These are phyloP conservation scores for Paralagenidium karlingii DNA, from an alignment of 352 stramenopile species.

Conservation along the genomic window DNA sequence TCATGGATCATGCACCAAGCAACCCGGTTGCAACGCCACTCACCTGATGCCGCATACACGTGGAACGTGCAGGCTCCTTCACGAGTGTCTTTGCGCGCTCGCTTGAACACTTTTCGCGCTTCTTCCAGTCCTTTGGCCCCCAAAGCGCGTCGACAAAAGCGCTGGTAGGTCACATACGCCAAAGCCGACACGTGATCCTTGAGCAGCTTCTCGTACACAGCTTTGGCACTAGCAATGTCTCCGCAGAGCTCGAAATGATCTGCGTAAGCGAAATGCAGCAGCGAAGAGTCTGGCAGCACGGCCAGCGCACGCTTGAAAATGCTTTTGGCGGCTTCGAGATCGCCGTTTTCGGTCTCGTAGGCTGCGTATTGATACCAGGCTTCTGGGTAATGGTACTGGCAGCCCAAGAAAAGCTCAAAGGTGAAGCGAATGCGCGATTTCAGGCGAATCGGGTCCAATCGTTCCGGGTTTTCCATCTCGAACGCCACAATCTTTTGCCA, in stretches of 20 bases:
- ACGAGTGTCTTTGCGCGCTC: slow-evolving; percentile 66
- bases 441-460: slow-evolving; percentile 59
- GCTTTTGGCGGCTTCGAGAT: slow-evolving; percentile 41
- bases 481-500: slow-evolving; percentile 76
- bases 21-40: background rate
- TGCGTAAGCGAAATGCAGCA: slow-evolving; percentile 63
- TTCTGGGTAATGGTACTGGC: slow-evolving; percentile 66
- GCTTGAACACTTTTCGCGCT: slow-evolving; percentile 71
- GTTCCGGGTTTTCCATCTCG: slow-evolving; percentile 67
- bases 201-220: slow-evolving; percentile 70
- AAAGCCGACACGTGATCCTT: slow-evolving; percentile 62
- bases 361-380: slow-evolving; percentile 78
- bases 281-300: slow-evolving; percentile 70
- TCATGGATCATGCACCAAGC: background rate
- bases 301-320: slow-evolving; percentile 67
- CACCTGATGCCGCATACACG: slow-evolving; percentile 73
- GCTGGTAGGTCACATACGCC: slow-evolving; percentile 76
- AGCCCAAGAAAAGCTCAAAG: slow-evolving; percentile 69
- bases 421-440: slow-evolving; percentile 76
- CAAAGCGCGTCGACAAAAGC: slow-evolving; percentile 65
- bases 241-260: slow-evolving; percentile 72
- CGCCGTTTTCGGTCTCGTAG: slow-evolving; percentile 68
- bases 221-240: slow-evolving; percentile 44
- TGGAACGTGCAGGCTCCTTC: slow-evolving; percentile 75
- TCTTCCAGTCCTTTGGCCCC: slow-evolving; percentile 62